Percentiles rank a stretch among this genome's conserved stretches.
These are phyloP conservation scores for Trametes cinnabarina DNA, from an alignment of 768 basidiomycete genomes.

Conservation along the genomic window DNA sequence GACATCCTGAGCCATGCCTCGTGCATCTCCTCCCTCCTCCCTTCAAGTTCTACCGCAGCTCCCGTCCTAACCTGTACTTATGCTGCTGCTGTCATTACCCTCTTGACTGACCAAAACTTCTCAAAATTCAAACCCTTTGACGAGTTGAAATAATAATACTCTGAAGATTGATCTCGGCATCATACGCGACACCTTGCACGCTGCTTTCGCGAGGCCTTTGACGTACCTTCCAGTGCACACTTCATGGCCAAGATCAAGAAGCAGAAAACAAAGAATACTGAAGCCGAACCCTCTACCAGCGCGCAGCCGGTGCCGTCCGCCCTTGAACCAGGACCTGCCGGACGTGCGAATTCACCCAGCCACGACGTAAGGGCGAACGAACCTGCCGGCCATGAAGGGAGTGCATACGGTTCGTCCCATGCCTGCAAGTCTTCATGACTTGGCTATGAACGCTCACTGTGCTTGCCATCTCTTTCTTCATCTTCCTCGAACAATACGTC, in stretches of 20 bases:
- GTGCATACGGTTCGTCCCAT: conserved; percentile 10
- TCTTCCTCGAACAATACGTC: neutral
- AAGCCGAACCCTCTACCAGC: conserved; percentile 6
- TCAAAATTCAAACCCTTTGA: neutral
- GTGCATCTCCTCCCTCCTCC: neutral
- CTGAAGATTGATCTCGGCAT: neutral
- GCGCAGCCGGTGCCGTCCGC: neutral
- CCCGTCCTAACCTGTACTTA: too few relatives aligned
- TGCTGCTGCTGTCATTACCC: neutral
- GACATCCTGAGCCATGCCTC: neutral
- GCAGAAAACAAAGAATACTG: conserved; percentile 6
- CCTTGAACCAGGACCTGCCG: neutral
- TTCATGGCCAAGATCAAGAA: conserved; percentile 18
- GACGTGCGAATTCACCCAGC: conserved; percentile 5
- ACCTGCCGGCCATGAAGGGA: conserved; percentile 4
- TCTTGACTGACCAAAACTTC: neutral
- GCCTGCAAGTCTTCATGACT: neutral
- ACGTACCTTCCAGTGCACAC: conserved; percentile 3
- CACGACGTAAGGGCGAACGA: conserved; percentile 8
- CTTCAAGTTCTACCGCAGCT: neutral
- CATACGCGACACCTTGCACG: neutral
- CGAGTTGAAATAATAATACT: neutral
- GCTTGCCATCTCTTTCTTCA: neutral
- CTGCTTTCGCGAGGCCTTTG: conserved; percentile 6
- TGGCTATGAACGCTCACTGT: neutral